Evolutionary conservation across 2,329 filamentous ascomycete genomes (phyloP).

Genomic region (Fragosphaeria purpurea): DNA sequence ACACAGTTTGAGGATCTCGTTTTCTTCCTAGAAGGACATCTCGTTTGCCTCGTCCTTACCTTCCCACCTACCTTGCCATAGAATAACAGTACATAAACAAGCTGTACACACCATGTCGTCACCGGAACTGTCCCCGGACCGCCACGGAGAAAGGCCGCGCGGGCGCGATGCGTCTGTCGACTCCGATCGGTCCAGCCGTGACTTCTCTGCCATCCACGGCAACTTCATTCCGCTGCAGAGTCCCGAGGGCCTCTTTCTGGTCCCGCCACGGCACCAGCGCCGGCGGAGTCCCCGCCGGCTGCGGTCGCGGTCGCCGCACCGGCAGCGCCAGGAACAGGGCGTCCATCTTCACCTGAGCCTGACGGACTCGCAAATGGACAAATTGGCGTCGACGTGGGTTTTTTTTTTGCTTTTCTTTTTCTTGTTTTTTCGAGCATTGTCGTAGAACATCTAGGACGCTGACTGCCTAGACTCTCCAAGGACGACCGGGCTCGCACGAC

Average conservation of each 20-base stretch:
- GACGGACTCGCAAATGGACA: constrained; percentile 39
- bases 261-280: constrained; percentile 16
- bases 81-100: too few species aligned
- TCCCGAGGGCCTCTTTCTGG: constrained; percentile 20
- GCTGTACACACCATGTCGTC: too few species aligned
- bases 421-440: too few species aligned
- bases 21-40: too few species aligned
- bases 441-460: too few species aligned
- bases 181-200: neutral
- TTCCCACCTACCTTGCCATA: too few species aligned
- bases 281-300: constrained; percentile 2
- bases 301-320: constrained; percentile 24
- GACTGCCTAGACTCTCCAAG: too few species aligned
- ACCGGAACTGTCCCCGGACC: too few species aligned
- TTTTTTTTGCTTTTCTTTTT: neutral
- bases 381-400: constrained; percentile 34
- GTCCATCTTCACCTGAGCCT: constrained; percentile 38
- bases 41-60: too few species aligned
- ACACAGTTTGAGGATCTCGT: too few species aligned
- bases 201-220: constrained; percentile 19
- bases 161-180: neutral
- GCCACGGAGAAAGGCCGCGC: too few species aligned
- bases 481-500: too few species aligned
- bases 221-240: constrained; percentile 28
- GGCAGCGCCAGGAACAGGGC: constrained; percentile 24